Percentiles rank a stretch among this genome's conserved stretches.
Conservation (phyloP, 306 rosid genomes). For the Albizia julibrissin region DNA sequence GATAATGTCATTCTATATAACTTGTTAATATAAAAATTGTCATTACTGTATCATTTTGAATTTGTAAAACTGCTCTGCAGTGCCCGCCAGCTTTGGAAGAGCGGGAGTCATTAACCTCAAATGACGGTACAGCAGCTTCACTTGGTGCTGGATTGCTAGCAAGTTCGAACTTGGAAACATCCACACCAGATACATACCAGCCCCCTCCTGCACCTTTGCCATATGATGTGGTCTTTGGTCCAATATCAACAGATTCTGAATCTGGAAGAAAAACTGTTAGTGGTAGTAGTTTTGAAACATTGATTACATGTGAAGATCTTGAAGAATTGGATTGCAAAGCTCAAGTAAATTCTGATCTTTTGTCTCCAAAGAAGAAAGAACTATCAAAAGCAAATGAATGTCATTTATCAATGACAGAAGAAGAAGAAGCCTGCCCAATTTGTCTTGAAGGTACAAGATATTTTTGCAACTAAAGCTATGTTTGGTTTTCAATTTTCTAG, state of each 20-base stretch:
- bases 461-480: conserved; percentile 8
- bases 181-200: conserved; percentile 74
- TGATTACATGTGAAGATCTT: conserved; percentile 51
- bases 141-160: conserved; percentile 59
- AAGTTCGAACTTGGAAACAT: conserved; percentile 51
- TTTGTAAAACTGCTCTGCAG: conserved; percentile 46
- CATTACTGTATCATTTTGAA: conserved; percentile 11
- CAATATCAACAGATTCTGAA: conserved; percentile 54
- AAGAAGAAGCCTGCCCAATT: conserved; percentile 84
- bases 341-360: conserved; percentile 44
- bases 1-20: conserved; percentile 14
- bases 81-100: conserved; percentile 66
- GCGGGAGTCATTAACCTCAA: conserved; percentile 51
- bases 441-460: conserved; percentile 77
- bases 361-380: conserved; percentile 49
- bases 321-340: conserved; percentile 59
- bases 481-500: conserved; percentile 20
- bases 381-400: conserved; percentile 44
- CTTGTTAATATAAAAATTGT: neutral
- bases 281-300: conserved; percentile 58
- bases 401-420: conserved; percentile 46
- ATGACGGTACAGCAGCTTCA: conserved; percentile 41
- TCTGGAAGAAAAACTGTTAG: conserved; percentile 53
- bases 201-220: conserved; percentile 86
- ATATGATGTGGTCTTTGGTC: conserved; percentile 64